These are phyloP conservation scores for Gossypium herbaceum DNA, from an alignment of 345 rosid species.

Conservation along the genomic window DNA sequence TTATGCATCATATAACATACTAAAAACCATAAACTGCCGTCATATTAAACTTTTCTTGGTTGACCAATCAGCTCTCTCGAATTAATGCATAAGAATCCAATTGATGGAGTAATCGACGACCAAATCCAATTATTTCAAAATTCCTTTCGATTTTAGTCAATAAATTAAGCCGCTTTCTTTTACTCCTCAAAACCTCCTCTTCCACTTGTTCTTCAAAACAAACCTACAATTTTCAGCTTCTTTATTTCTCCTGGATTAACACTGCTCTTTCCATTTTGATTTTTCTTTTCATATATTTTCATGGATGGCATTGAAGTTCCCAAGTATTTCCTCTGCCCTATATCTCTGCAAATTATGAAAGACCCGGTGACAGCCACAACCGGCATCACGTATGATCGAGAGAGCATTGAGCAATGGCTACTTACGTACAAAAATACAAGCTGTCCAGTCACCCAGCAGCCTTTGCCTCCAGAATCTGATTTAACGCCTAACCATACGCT, in stretches of 20 bases:
- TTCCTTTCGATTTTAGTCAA: conserved; percentile 3
- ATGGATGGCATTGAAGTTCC: conserved; percentile 60
- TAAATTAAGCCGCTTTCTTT: conserved; percentile 30
- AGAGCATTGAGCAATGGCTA: conserved; percentile 74
- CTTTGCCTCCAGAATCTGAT: conserved; percentile 48
- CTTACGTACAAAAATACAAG: conserved; percentile 14
- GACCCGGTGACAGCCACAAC: conserved; percentile 72
- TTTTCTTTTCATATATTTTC: not conserved
- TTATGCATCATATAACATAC: too few relatives aligned
- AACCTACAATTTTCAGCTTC: not conserved
- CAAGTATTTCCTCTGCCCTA: conserved; percentile 63
- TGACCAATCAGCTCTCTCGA: not conserved
- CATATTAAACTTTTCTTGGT: not conserved
- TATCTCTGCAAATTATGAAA: conserved; percentile 75
- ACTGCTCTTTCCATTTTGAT: not conserved
- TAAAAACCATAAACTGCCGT: too few relatives aligned
- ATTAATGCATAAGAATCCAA: not conserved
- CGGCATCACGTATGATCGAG: conserved; percentile 81
- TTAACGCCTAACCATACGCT: conserved; percentile 73
- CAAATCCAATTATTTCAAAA: not conserved
- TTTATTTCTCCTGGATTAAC: not conserved
- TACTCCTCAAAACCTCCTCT: conserved; percentile 7
- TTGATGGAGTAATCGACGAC: conserved; percentile 19
- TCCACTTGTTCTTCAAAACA: too few relatives aligned
- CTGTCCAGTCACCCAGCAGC: conserved; percentile 68